Conservation (phyloP, 2,329 filamentous ascomycete species). For the Hypoxylon sp. region DNA sequence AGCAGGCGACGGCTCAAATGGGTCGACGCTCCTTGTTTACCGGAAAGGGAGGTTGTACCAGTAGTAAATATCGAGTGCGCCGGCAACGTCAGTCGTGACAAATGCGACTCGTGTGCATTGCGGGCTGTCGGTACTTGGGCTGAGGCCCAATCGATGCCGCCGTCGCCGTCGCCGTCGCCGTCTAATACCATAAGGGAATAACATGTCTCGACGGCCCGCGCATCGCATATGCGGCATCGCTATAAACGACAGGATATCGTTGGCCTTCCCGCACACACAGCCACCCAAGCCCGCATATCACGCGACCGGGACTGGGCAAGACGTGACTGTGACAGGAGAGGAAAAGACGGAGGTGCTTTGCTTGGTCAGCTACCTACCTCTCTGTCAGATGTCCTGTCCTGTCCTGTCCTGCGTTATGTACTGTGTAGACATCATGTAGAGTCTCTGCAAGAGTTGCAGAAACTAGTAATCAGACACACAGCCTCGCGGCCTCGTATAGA, state of each 20-base stretch:
- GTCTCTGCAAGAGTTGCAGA: conserved; percentile 4
- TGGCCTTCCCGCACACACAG: conserved; percentile 28
- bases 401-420: no score
- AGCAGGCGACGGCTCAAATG: conserved; percentile 26
- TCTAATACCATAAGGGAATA: conserved; percentile 17
- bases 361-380: conserved; percentile 30
- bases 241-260: conserved; percentile 27
- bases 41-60: conserved; percentile 28
- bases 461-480: conserved; percentile 15
- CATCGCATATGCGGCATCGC: conserved; percentile 35
- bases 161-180: conserved; percentile 16
- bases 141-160: conserved; percentile 23
- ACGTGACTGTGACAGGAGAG: no score
- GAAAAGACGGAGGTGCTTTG: conserved; percentile 22
- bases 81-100: conserved; percentile 31
- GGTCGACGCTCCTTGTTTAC: conserved; percentile 30
- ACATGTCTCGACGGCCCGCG: conserved; percentile 30
- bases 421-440: no score
- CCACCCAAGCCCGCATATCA: conserved; percentile 35
- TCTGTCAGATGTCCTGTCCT: no score
- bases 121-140: conserved; percentile 34
- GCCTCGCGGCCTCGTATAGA: conserved; percentile 31
- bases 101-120: conserved; percentile 31
- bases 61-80: conserved; percentile 6
- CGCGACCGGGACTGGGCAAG: conserved; percentile 33